phyloP scores from a whole-genome alignment of 176 grass and related monocot species.

The bread wheat (Triticum aestivum) region DNA sequence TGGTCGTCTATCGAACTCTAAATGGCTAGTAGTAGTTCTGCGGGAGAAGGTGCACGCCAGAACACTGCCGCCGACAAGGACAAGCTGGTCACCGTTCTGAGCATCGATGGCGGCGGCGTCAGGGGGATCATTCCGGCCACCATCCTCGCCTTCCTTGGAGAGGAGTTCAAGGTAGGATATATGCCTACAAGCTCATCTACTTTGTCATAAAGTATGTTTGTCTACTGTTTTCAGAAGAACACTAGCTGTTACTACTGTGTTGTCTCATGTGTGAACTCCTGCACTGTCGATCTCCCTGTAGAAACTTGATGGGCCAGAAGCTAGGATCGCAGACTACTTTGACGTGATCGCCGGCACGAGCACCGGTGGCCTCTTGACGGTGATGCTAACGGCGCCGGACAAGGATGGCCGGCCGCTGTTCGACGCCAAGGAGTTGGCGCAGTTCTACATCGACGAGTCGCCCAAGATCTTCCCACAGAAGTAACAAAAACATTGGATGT shows the following conservation, averaged over 20 bases:
- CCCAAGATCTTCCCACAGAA: slow-evolving; percentile 72
- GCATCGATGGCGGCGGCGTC: slow-evolving; percentile 72
- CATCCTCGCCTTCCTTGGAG: slow-evolving; percentile 57
- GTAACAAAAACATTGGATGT: slow-evolving; percentile 21
- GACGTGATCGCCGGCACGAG: slow-evolving; percentile 70
- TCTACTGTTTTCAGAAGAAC: not conserved
- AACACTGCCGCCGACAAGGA: slow-evolving; percentile 33
- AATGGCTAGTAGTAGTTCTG: slow-evolving; percentile 27
- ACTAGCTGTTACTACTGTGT: not conserved
- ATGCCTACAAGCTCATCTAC: not conserved
- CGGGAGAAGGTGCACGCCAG: not conserved
- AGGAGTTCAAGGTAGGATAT: slow-evolving; percentile 56
- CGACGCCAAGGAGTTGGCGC: slow-evolving; percentile 42
- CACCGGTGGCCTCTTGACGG: slow-evolving; percentile 61
- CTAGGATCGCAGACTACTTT: slow-evolving; percentile 69
- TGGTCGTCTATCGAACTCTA: not conserved
- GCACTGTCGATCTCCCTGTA: not conserved
- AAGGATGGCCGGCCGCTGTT: slow-evolving; percentile 45
- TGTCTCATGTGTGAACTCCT: not conserved
- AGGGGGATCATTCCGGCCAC: slow-evolving; percentile 74
- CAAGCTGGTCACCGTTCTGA: slow-evolving; percentile 57
- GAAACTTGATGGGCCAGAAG: slow-evolving; percentile 58
- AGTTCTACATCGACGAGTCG: slow-evolving; percentile 58
- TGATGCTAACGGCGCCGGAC: slow-evolving; percentile 61
- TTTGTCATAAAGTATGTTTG: not conserved